Evolutionary conservation across 1,139 yeast species (phyloP), one percentile per base, ranked within the genome.

Genomic region (Scheffersomyces stambukii): DNA sequence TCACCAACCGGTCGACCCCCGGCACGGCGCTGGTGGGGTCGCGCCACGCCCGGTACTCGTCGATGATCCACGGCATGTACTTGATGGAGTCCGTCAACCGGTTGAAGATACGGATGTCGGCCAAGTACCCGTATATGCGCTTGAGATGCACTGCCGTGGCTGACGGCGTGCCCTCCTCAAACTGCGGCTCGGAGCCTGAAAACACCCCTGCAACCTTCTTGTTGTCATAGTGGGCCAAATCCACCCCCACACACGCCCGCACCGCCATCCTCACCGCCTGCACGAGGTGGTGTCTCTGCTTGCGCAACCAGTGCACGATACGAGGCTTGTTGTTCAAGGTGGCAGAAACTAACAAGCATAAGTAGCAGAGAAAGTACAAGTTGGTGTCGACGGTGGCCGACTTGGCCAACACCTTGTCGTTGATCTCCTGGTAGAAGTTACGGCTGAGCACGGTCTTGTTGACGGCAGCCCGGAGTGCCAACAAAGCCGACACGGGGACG

Each of bases 41-140:
- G 19, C 42, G 32, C 30, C 62, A 51, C 1, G 65, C 53, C 3
- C 47, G 35, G 33, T 46, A 60, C 40, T 69, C 70, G 24, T 59
- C 65, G 10, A 63, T 48, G n/a, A 64, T 52, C 64, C 75, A 71
- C 2, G 77, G 74, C 54, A 70, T 59, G 34, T 70, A 63, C 40
- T 66, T 66, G 30, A 75, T 66, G 11, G 73, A 49, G 12, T 71
- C 77, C 32, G 75, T 69, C 45, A 74, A 59, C 35, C 81, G 54
- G 44, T 70, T 66, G 53, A 75, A 75, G 27, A 74, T 74, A 29
- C 81, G 56, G 8, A 74, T 50, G 39, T 74, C 80, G 3, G 78
- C 56, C 4, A 74, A 37, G 41, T 74, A 75, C 1, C 64, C 50
- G 8, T 75, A 70, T 15, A 74, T 50, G 2, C 50, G 43, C 36